Base-by-base conservation (phyloP, 148 eudicot species). In the Polygonum maritimum region DNA sequence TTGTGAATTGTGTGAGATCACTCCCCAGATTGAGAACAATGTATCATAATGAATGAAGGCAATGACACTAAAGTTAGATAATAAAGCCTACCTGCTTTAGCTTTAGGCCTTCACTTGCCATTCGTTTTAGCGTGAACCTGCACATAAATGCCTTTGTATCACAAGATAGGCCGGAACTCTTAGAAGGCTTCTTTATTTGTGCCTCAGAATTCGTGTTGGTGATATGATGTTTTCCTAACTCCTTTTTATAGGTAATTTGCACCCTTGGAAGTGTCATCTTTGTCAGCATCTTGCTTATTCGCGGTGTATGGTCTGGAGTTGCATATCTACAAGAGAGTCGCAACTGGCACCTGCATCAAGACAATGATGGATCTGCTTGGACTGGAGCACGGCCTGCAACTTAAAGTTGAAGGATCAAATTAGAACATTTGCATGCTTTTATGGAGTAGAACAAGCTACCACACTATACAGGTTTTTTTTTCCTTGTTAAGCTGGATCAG, bases 261-360 rank as follows among this genome's bases (percentile, higher is more conserved):
- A 90, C 96, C 6, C 92, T 94, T 16, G 98, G 98, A 71, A 94
- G 87, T 79, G 93, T 83, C 4, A 92, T 94, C 54, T 94, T 94
- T 69, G 87, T 86, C 39, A 94, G 97, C 87, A 92, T 92, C 75
- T 86, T 94, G 82, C 87, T 94, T 31, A 87, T 90, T 71, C 97
- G 98, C 16, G 94, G 96, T 39, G 85, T 94, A 80, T 94, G 96
- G 97, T 87, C 96, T 52, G 93, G 92, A n/a, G 82, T 94, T 35
- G 77, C 85, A 51, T 92, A 85, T 82, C 86, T 94, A 62, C 98
- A 94, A 85, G 91, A 90, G 39, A 86, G 75, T 36, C 90, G 91
- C 54, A 78, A 77, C 26, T 85, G 78, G 65, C 69, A 83, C 75
- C 58, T 81, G 54, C 83, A 84, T 77, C 92, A 81, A 60, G 63